Evolutionary conservation across 2,329 filamentous ascomycete genomes (phyloP).

Genomic region (Penicillium vulpinum): DNA sequence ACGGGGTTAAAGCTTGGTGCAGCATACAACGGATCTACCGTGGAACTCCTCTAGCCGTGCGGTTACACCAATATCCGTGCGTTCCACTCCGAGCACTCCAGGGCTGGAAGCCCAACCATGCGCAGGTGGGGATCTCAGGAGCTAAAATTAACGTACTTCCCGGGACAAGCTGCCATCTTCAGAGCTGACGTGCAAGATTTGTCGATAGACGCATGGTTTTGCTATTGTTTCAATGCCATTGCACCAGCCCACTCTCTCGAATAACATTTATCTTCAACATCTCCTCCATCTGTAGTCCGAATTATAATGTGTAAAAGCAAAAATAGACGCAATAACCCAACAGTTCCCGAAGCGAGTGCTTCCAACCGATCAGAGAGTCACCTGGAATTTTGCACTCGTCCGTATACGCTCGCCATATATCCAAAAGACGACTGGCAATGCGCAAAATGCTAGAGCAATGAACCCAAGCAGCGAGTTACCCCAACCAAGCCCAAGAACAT

Average conservation of each 20-base stretch:
- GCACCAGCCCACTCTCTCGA: background rate
- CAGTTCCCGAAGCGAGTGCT: background rate
- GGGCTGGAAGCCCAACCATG: too few relatives aligned
- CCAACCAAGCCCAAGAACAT: slow-evolving; percentile 50
- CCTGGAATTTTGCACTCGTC: slow-evolving; percentile 31
- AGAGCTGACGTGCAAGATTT: background rate
- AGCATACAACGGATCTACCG: too few relatives aligned
- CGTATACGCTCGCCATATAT: slow-evolving; percentile 38
- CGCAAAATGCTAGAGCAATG: slow-evolving; percentile 53
- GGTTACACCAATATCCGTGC: too few relatives aligned
- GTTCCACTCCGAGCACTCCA: too few relatives aligned
- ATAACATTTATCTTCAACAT: background rate
- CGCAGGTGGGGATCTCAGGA: too few relatives aligned
- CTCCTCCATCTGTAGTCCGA: background rate
- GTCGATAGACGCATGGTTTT: background rate
- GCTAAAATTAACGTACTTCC: background rate
- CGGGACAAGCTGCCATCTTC: background rate
- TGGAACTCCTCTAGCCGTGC: too few relatives aligned
- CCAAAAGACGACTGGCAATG: slow-evolving; percentile 38
- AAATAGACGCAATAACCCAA: background rate
- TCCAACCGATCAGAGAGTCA: slow-evolving; percentile 21
- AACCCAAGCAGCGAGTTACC: slow-evolving; percentile 58
- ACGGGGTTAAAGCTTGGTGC: too few relatives aligned
- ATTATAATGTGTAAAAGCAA: background rate
- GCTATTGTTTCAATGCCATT: background rate